Base-by-base conservation (phyloP, 2,329 filamentous ascomycete species). In the Calonectria hongkongensis region DNA sequence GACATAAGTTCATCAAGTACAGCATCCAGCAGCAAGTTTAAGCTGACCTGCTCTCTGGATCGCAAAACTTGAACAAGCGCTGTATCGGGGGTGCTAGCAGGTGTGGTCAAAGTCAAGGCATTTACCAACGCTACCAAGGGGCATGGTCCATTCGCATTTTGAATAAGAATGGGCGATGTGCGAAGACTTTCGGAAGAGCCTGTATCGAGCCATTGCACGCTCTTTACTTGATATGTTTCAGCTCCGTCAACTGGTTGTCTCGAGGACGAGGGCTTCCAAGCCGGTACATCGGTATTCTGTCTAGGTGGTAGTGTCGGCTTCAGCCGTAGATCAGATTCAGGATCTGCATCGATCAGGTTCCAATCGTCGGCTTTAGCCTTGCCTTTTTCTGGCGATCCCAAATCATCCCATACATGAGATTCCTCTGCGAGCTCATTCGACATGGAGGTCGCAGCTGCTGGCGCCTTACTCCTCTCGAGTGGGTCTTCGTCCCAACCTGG, bases 1-100 rank as follows among this genome's bases (percentile, higher is more conserved):
- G 95, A 96, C 87, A 97, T 96, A 27, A 99, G 90, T 83, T 98
- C 96, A 70, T 98, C 96, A 80, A 98, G 95, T 0, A 99, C 92
- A 3, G 95, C 95, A 80, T 98, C 94, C 3, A 98, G 90, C 10
- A 99, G 86, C 18, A 98, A 86, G 10, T 94, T 94, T 13, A 99
- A 87, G 75, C 94, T 98, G 67, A 99, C 93, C 81, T 97, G 95
- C 82, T 98, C 97, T 47, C 95, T 90, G 3, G 93, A 93, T 45
- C 92, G 88, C 15, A 99, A 86, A 0, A 94, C 92, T 74, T 96
- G 94, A 0, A 96, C 90, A 21, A 98, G 88, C 0, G 94, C 92
- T 0, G 95, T 94, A 41, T 94, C 86, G 77, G 77, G 87, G 63
- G 82, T 82, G 25, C 91, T 88, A 4, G 92, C 87, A 1, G 94